Percentiles rank a stretch among this genome's conserved stretches.
These are phyloP conservation scores for Flaveria linearis DNA, from an alignment of 129 eudicot genomes.

Conservation along the genomic window DNA sequence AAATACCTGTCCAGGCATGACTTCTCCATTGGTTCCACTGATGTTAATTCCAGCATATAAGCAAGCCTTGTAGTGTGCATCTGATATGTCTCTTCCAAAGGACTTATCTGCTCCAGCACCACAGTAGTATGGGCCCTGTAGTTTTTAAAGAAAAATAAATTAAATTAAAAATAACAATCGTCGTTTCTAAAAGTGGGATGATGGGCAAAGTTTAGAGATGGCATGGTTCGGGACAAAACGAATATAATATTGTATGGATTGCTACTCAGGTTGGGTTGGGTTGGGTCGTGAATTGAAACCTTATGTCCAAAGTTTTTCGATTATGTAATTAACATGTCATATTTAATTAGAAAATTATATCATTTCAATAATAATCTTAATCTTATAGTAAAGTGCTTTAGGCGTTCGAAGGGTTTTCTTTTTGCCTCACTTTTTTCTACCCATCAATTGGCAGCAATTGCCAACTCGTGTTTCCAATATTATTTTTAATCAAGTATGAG, in stretches of 20 bases:
- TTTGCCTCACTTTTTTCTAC: no score
- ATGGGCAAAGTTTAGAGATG: background rate
- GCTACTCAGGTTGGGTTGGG: background rate
- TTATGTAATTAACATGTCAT: background rate
- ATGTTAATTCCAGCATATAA: constrained; percentile 95
- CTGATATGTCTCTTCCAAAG: constrained; percentile 92
- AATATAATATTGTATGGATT: background rate
- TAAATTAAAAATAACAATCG: background rate
- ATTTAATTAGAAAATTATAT: background rate
- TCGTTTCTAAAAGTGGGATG: background rate
- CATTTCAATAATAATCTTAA: no score
- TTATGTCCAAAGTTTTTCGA: background rate
- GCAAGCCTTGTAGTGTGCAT: constrained; percentile 99
- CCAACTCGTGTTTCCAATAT: background rate
- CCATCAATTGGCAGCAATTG: background rate
- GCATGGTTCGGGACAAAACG: background rate
- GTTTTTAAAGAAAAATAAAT: background rate
- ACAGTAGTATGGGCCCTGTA: constrained; percentile 96
- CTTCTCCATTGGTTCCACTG: constrained; percentile 98
- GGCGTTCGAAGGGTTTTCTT: no score
- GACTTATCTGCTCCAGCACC: constrained; percentile 99
- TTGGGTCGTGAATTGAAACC: background rate
- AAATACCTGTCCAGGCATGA: constrained; percentile 98
- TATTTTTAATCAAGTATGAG: background rate
- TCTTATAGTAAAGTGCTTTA: no score